phyloP scores from a whole-genome alignment of 208 protist species.

The Novymonas esmeraldas region DNA sequence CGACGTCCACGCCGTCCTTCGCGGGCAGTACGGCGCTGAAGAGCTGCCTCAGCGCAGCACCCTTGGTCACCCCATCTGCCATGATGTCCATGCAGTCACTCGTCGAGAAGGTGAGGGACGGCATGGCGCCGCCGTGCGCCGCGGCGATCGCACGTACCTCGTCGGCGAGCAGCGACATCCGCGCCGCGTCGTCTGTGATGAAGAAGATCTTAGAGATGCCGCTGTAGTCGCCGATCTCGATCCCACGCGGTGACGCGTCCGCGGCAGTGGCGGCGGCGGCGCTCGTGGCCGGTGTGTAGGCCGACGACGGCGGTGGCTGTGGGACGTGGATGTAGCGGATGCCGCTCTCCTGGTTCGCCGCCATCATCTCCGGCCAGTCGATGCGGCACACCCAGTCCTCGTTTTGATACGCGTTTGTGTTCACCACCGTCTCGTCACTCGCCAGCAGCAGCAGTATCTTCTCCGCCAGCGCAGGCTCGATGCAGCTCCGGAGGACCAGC shows the following conservation, averaged over 20 bases:
- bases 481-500: slow-evolving; percentile 20
- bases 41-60: slow-evolving; percentile 25
- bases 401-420: slow-evolving; percentile 58
- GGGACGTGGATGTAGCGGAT: slow-evolving; percentile 31
- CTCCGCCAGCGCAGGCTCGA: slow-evolving; percentile 36
- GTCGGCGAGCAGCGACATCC: slow-evolving; percentile 15
- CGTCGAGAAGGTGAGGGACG: slow-evolving; percentile 40
- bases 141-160: slow-evolving; percentile 18
- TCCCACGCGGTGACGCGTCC: background rate
- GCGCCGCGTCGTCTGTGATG: slow-evolving; percentile 27
- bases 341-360: slow-evolving; percentile 39
- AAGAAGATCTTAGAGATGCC: slow-evolving; percentile 52
- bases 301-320: slow-evolving; percentile 3
- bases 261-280: background rate
- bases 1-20: slow-evolving; percentile 14
- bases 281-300: background rate
- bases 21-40: slow-evolving; percentile 19
- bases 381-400: slow-evolving; percentile 66
- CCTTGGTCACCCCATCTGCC: slow-evolving; percentile 42
- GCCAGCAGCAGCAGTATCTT: slow-evolving; percentile 37
- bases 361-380: slow-evolving; percentile 46
- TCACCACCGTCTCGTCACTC: slow-evolving; percentile 34
- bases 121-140: slow-evolving; percentile 2
- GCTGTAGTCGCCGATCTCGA: slow-evolving; percentile 34
- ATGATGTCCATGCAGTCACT: slow-evolving; percentile 46